These are phyloP conservation scores for Globisporangium recalcitrans DNA, from an alignment of 352 stramenopile genomes.

Conservation along the genomic window DNA sequence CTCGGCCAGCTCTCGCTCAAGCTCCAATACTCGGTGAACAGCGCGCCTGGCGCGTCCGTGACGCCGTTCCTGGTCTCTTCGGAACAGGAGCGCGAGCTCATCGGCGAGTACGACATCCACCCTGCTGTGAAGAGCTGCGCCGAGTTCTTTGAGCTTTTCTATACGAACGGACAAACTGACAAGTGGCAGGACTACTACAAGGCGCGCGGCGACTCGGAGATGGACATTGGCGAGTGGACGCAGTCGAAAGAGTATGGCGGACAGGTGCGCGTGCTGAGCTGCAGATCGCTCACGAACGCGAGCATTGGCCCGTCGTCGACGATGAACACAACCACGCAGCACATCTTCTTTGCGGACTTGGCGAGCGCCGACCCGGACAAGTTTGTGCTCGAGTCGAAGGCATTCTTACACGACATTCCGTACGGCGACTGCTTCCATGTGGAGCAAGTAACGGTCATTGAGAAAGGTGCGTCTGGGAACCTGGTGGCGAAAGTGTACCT, in stretches of 20 bases:
- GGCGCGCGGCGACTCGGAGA: conserved; percentile 66
- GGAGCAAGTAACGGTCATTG: conserved; percentile 61
- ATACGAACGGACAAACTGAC: conserved; percentile 39
- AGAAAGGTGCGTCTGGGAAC: conserved; percentile 32
- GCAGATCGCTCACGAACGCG: conserved; percentile 71
- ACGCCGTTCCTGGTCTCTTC: conserved; percentile 71
- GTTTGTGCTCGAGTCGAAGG: conserved; percentile 57
- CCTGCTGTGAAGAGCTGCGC: conserved; percentile 36
- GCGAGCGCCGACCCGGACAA: conserved; percentile 34
- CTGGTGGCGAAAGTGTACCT: conserved; percentile 62
- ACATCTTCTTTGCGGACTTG: conserved; percentile 43
- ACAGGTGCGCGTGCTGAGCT: conserved; percentile 57
- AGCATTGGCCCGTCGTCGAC: conserved; percentile 78
- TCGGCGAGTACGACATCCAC: conserved; percentile 69
- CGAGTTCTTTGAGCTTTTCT: conserved; percentile 70
- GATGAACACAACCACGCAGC: conserved; percentile 78
- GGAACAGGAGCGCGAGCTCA: conserved; percentile 49
- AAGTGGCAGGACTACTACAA: conserved; percentile 63
- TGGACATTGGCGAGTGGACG: conserved; percentile 63
- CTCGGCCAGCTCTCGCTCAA: conserved; percentile 67
- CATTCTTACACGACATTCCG: conserved; percentile 78
- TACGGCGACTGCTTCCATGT: conserved; percentile 85
- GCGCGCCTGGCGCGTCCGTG: conserved; percentile 31
- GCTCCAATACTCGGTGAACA: conserved; percentile 62
- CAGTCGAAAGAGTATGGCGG: conserved; percentile 64